These are phyloP conservation scores for Thalassiosira pacifica DNA, from an alignment of 352 stramenopile species.

Conservation along the genomic window DNA sequence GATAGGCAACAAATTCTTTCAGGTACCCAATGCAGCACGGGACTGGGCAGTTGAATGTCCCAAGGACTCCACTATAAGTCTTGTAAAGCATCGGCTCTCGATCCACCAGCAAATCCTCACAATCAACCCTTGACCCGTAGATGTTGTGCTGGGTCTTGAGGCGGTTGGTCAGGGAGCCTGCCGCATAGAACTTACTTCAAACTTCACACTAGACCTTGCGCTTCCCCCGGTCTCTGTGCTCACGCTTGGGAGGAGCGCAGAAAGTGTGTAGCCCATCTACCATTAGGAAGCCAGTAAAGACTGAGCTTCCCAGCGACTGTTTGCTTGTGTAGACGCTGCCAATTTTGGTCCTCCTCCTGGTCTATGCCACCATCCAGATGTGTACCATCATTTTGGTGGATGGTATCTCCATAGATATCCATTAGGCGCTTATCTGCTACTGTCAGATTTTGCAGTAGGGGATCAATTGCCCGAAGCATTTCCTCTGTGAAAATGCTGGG, in stretches of 20 bases:
- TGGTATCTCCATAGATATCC: neutral
- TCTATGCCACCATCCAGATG: neutral
- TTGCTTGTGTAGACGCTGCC: neutral
- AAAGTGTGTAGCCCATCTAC: neutral
- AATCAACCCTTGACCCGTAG: too few relatives aligned
- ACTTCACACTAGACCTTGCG: too few relatives aligned
- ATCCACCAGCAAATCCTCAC: too few relatives aligned
- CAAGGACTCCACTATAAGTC: too few relatives aligned
- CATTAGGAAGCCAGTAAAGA: neutral
- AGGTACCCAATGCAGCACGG: too few relatives aligned
- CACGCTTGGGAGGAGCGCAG: too few relatives aligned
- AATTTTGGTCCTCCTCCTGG: neutral
- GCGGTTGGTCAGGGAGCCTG: too few relatives aligned
- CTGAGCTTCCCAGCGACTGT: neutral
- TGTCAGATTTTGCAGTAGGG: neutral
- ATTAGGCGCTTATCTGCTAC: neutral
- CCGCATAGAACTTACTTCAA: too few relatives aligned
- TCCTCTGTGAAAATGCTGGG: neutral
- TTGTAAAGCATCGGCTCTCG: too few relatives aligned
- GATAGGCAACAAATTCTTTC: neutral
- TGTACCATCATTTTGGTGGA: neutral
- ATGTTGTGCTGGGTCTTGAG: too few relatives aligned
- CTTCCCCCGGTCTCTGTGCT: too few relatives aligned
- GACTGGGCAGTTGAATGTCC: too few relatives aligned
- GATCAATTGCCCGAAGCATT: neutral